Evolutionary conservation across 2,329 filamentous ascomycete genomes (phyloP).

Genomic region (Aspergillus nomiae): DNA sequence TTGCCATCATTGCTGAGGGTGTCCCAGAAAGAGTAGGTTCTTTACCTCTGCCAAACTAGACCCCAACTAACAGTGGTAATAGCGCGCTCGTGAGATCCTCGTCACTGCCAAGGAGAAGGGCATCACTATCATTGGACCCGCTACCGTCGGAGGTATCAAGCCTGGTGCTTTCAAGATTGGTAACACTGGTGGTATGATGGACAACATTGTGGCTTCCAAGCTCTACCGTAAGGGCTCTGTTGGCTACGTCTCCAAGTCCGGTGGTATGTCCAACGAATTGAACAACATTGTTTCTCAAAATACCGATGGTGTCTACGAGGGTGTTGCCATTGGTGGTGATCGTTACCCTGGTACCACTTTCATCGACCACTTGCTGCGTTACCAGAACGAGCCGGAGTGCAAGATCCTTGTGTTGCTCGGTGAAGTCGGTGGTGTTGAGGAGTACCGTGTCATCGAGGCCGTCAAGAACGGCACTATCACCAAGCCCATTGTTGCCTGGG

Average conservation of each 20-base stretch:
- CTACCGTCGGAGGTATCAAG: conserved; percentile 99
- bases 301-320: conserved; percentile 98
- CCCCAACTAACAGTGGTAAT: conserved; percentile 15
- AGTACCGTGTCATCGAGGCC: conserved; percentile 99
- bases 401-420: conserved; percentile 95
- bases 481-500: conserved; percentile 99
- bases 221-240: conserved; percentile 99
- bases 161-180: conserved; percentile 99
- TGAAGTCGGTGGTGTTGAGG: conserved; percentile 98
- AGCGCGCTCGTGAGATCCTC: conserved; percentile 97
- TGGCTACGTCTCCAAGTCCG: conserved; percentile 99
- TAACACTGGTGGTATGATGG: conserved; percentile 99
- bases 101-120: conserved; percentile 98
- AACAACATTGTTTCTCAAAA: conserved; percentile 99
- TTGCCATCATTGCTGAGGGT: conserved; percentile 99
- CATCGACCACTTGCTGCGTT: conserved; percentile 96
- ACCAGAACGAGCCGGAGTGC: conserved; percentile 94
- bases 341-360: conserved; percentile 98
- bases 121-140: conserved; percentile 97
- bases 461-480: conserved; percentile 93
- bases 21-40: conserved; percentile 84
- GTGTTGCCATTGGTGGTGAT: conserved; percentile 98
- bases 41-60: not conserved
- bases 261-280: conserved; percentile 99
- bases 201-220: conserved; percentile 99